Conservation (phyloP, 352 stramenopile genomes). For the Phytophthora citricola region DNA sequence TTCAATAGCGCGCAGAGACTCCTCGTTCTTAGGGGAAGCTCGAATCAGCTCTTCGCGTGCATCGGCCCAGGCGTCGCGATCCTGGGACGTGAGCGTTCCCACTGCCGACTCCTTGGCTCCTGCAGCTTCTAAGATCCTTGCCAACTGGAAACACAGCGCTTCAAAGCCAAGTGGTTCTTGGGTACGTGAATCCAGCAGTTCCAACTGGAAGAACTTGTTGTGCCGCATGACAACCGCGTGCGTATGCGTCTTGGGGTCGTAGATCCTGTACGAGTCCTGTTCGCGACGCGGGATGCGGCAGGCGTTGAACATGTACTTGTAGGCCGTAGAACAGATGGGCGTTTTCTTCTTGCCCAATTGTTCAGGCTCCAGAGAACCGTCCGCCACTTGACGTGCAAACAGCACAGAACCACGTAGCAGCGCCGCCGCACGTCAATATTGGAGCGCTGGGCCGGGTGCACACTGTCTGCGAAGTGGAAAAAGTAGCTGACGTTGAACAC, state of each 20-base stretch:
- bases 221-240: conserved; percentile 92
- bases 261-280: conserved; percentile 88
- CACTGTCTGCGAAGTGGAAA: conserved; percentile 80
- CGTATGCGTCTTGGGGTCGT: conserved; percentile 84
- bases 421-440: conserved; percentile 78
- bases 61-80: conserved; percentile 84
- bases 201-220: conserved; percentile 80
- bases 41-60: conserved; percentile 70
- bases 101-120: conserved; percentile 62
- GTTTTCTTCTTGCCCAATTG: conserved; percentile 90
- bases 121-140: conserved; percentile 55
- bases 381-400: conserved; percentile 91
- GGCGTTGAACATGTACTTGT: conserved; percentile 97
- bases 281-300: conserved; percentile 90
- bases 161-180: conserved; percentile 58
- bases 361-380: conserved; percentile 88
- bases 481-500: conserved; percentile 93
- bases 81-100: conserved; percentile 69
- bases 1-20: conserved; percentile 62
- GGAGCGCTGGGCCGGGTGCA: conserved; percentile 60
- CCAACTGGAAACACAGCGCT: conserved; percentile 63
- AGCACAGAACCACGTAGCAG: conserved; percentile 87
- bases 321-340: conserved; percentile 91
- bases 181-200: conserved; percentile 53
- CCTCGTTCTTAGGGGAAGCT: conserved; percentile 62